Evolutionary conservation across 1,139 yeast species (phyloP).

Genomic region (Taphrina deformans): DNA sequence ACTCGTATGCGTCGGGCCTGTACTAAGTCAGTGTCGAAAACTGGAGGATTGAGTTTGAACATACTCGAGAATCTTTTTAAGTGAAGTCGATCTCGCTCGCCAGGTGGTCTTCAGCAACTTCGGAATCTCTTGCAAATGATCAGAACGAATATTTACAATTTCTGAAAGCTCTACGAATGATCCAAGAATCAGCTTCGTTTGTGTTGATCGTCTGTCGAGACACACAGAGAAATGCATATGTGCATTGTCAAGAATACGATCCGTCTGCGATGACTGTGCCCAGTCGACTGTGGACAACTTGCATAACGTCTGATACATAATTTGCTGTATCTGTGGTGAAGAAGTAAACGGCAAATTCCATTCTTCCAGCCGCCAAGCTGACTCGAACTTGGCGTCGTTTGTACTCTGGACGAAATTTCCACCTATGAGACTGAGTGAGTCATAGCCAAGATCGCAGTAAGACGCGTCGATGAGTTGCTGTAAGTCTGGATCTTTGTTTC

Average conservation of each 20-base stretch:
- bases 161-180: neutral
- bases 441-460: neutral
- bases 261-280: conserved; percentile 40
- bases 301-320: conserved; percentile 52
- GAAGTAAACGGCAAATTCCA: conserved; percentile 65
- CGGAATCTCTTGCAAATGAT: neutral
- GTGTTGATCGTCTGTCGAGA: neutral
- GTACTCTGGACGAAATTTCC: neutral
- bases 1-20: conserved; percentile 6
- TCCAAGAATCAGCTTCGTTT: conserved; percentile 23
- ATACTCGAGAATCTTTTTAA: neutral
- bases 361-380: conserved; percentile 69
- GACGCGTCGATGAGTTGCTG: neutral
- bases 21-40: neutral
- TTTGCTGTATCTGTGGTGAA: conserved; percentile 49
- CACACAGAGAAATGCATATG: neutral
- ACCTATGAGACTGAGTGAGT: conserved; percentile 12
- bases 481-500: conserved; percentile 35
- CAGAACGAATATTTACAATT: neutral
- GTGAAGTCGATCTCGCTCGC: neutral
- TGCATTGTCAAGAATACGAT: neutral
- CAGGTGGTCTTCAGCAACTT: neutral
- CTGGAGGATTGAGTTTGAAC: neutral
- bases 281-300: conserved; percentile 43
- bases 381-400: conserved; percentile 45